A percentile compares a stretch with the other conserved stretches of the same genome.
These are phyloP conservation scores for Leersia perrieri DNA, from an alignment of 176 grass and related monocot genomes.

Conservation along the genomic window DNA sequence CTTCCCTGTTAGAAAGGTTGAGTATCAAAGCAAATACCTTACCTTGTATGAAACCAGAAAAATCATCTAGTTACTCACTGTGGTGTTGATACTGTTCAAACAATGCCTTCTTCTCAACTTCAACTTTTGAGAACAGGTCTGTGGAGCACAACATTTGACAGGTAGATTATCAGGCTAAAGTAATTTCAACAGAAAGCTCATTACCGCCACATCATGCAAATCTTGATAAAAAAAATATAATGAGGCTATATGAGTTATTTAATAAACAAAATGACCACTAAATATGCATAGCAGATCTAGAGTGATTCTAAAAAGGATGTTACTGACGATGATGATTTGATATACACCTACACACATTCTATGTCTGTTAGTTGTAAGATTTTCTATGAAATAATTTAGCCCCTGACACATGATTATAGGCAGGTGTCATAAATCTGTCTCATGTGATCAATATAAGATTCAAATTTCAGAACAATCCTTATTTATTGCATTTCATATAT, in stretches of 20 bases:
- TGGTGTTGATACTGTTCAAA: constrained; percentile 58
- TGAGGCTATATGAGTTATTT: no score
- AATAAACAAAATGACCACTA: not conserved
- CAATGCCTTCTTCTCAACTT: constrained; percentile 79
- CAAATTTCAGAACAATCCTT: not conserved
- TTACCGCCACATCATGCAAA: not conserved
- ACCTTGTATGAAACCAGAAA: not conserved
- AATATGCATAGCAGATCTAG: not conserved
- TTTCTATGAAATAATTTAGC: not conserved
- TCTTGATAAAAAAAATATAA: no score
- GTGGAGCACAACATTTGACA: constrained; percentile 23
- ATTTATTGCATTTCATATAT: not conserved
- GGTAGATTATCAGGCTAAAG: constrained; percentile 1
- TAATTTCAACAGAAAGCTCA: not conserved
- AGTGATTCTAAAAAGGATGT: not conserved
- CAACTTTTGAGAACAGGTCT: constrained; percentile 73
- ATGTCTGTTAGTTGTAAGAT: not conserved
- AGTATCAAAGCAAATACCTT: constrained; percentile 12
- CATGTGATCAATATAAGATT: not conserved
- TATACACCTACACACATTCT: not conserved
- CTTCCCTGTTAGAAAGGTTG: constrained; percentile 44
- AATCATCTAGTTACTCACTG: constrained; percentile 48
- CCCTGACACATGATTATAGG: not conserved
- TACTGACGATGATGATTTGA: not conserved
- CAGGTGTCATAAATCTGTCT: not conserved